Evolutionary conservation across 495 filamentous ascomycete species (phyloP).

Genomic region (Aspergillus leporis): DNA sequence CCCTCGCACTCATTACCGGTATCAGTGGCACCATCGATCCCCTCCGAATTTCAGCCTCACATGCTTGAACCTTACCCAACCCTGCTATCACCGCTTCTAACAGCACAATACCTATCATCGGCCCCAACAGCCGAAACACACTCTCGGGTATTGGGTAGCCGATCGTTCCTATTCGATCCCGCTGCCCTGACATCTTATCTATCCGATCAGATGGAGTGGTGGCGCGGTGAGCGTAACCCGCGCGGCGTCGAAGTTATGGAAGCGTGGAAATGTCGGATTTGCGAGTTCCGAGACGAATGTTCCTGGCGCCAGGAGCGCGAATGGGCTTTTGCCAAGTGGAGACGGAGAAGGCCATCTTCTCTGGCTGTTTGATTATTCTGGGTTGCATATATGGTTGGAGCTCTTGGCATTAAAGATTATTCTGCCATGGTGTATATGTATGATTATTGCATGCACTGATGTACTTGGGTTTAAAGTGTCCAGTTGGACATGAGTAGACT

Average conservation of each 20-base stretch:
- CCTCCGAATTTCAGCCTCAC: slow-evolving; percentile 53
- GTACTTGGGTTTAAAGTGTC: not conserved
- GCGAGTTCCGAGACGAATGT: slow-evolving; percentile 63
- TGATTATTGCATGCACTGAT: not conserved
- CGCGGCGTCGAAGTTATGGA: slow-evolving; percentile 86
- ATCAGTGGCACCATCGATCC: slow-evolving; percentile 41
- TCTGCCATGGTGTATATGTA: not conserved
- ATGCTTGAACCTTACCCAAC: slow-evolving; percentile 58
- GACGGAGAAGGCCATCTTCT: slow-evolving; percentile 14
- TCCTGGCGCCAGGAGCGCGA: slow-evolving; percentile 61
- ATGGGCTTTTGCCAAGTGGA: slow-evolving; percentile 38
- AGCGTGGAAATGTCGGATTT: slow-evolving; percentile 80
- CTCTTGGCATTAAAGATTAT: not conserved
- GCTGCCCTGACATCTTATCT: slow-evolving; percentile 63
- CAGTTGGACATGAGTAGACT: not conserved
- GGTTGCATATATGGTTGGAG: not conserved
- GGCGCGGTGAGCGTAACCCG: slow-evolving; percentile 75
- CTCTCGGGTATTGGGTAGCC: slow-evolving; percentile 59
- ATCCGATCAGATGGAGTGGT: slow-evolving; percentile 74
- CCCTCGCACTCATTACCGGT: slow-evolving; percentile 25
- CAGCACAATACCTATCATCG: slow-evolving; percentile 46
- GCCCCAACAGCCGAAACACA: slow-evolving; percentile 30
- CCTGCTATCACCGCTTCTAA: slow-evolving; percentile 46
- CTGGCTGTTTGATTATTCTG: slow-evolving; percentile 4
- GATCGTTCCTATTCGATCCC: slow-evolving; percentile 70